A percentile compares a stretch with the other conserved stretches of the same genome.
These are phyloP conservation scores for Phlebopus sp. DNA, from an alignment of 1,284 basidiomycete genomes.

Conservation along the genomic window DNA sequence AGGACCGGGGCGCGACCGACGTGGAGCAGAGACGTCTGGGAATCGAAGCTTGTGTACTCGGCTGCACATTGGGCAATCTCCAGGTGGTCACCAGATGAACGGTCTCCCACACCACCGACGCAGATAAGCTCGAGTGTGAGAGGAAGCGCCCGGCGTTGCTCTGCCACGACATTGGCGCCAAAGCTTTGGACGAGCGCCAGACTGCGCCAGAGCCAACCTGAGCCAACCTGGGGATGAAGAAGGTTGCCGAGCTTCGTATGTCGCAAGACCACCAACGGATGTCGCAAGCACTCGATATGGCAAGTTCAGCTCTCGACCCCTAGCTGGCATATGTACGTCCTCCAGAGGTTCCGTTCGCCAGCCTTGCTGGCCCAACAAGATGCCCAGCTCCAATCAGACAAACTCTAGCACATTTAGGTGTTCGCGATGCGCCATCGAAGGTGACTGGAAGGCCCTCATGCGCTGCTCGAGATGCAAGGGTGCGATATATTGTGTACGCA, in stretches of 20 bases:
- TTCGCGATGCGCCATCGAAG: conserved; percentile 12
- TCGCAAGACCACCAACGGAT: background rate
- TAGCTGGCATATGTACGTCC: background rate
- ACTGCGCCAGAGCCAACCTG: background rate
- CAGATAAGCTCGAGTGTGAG: no score
- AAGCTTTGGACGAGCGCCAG: no score
- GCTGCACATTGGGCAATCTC: background rate
- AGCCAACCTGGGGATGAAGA: no score
- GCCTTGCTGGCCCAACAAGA: background rate
- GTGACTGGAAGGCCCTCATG: conserved; percentile 20
- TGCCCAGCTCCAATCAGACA: background rate
- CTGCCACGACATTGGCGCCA: no score
- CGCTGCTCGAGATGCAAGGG: conserved; percentile 28
- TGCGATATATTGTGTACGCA: conserved; percentile 24
- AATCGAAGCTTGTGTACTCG: background rate
- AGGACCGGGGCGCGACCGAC: no score
- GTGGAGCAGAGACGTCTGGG: no score
- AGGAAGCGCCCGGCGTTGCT: no score
- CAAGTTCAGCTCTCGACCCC: background rate
- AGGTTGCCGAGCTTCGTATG: background rate
- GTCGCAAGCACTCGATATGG: conserved; percentile 2
- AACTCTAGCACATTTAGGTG: conserved; percentile 5
- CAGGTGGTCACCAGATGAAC: no score
- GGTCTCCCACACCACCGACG: no score
- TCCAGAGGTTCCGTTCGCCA: background rate